These are phyloP conservation scores for Penicillium coffeae DNA, from an alignment of 495 filamentous ascomycete genomes.

Conservation along the genomic window DNA sequence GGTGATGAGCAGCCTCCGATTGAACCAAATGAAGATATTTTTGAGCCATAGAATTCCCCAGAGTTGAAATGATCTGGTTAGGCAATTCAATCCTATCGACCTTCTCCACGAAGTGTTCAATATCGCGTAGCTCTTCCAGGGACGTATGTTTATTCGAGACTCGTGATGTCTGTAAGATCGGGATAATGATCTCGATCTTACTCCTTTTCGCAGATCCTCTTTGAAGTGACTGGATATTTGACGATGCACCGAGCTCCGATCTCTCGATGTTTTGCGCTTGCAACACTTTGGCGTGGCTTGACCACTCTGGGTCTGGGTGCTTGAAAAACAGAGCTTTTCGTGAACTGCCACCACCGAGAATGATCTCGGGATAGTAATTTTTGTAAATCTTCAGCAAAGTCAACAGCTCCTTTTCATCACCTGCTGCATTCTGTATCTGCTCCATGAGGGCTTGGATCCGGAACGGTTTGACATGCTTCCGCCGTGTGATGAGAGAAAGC, in stretches of 20 bases:
- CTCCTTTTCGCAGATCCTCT: slow-evolving; percentile 42
- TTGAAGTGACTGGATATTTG: slow-evolving; percentile 43
- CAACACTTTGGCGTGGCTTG: slow-evolving; percentile 60
- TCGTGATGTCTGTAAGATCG: slow-evolving; percentile 69
- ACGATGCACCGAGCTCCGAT: slow-evolving; percentile 21
- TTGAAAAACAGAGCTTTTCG: slow-evolving; percentile 45
- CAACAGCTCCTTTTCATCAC: slow-evolving; percentile 68
- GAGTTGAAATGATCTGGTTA: slow-evolving; percentile 71
- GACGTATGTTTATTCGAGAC: slow-evolving; percentile 49
- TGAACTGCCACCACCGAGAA: slow-evolving; percentile 59
- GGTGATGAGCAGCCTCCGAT: slow-evolving; percentile 49
- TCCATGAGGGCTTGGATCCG: slow-evolving; percentile 78
- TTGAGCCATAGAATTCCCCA: slow-evolving; percentile 74
- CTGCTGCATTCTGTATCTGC: slow-evolving; percentile 32
- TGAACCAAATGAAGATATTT: slow-evolving; percentile 67
- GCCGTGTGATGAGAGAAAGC: slow-evolving; percentile 74
- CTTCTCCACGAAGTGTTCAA: slow-evolving; percentile 67
- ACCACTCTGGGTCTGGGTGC: slow-evolving; percentile 78
- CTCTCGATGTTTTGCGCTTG: slow-evolving; percentile 52
- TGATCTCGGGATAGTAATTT: slow-evolving; percentile 86
- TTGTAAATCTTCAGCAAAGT: slow-evolving; percentile 83
- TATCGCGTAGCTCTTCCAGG: slow-evolving; percentile 73
- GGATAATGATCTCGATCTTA: slow-evolving; percentile 53
- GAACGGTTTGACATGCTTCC: slow-evolving; percentile 85
- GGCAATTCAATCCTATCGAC: slow-evolving; percentile 78